phyloP scores from a whole-genome alignment of 2,329 filamentous ascomycete genomes.

The Alternaria metachromatica region DNA sequence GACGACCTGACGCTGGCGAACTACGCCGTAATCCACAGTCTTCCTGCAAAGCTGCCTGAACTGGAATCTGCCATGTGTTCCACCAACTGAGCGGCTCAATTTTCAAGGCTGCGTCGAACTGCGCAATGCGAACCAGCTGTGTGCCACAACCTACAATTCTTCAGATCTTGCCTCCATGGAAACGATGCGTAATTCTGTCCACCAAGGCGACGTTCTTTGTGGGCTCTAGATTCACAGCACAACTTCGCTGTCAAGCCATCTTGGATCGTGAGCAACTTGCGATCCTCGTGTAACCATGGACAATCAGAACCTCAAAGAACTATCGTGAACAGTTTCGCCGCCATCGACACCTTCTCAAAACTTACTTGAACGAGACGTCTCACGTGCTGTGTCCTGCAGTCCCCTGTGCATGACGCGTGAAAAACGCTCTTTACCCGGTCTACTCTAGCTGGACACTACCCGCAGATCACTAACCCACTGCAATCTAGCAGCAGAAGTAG shows the following conservation, averaged over 20 bases:
- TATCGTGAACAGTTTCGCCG: neutral
- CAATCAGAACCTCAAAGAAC: neutral
- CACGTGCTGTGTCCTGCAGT: neutral
- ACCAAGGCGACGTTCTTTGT: neutral
- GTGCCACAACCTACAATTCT: neutral
- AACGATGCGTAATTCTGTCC: neutral
- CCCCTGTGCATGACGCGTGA: neutral
- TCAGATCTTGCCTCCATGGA: rapidly evolving
- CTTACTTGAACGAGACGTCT: neutral
- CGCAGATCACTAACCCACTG: neutral
- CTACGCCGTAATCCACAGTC: neutral
- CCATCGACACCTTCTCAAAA: neutral
- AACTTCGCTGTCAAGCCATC: neutral
- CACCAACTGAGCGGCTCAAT: neutral
- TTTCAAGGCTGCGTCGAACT: neutral
- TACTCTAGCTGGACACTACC: rapidly evolving
- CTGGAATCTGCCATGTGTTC: neutral
- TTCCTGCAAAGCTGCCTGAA: neutral
- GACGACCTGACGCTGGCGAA: neutral
- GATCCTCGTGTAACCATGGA: neutral
- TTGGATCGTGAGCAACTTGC: neutral
- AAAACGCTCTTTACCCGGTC: neutral
- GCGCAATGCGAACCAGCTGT: neutral
- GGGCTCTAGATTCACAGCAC: neutral
- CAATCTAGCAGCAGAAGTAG: rapidly evolving